phyloP scores from a whole-genome alignment of 2,329 filamentous ascomycete species.

The Stenocarpella maydis region DNA sequence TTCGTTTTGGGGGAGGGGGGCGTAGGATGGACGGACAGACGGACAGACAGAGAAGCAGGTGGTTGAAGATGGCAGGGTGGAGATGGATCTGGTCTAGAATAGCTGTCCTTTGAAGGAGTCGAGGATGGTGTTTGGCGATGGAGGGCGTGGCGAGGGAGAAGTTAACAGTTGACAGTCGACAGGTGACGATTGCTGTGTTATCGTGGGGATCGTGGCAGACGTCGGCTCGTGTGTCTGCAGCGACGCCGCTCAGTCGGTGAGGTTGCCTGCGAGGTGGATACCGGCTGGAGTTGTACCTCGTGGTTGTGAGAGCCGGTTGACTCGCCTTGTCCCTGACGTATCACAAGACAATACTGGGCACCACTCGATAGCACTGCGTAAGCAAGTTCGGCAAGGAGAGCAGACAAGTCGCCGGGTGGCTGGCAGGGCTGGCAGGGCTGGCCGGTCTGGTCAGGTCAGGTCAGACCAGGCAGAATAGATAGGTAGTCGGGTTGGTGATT shows the following conservation, averaged over 20 bases:
- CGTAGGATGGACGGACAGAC: neutral
- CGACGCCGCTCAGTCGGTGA: conserved; percentile 27
- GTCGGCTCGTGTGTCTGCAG: conserved; percentile 25
- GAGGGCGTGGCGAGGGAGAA: neutral
- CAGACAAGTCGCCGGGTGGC: neutral
- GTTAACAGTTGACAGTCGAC: conserved; percentile 14
- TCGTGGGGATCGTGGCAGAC: conserved; percentile 18
- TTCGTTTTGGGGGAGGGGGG: conserved; percentile 16
- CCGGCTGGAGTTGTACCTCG: conserved; percentile 19
- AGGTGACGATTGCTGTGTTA: neutral
- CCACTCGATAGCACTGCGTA: neutral
- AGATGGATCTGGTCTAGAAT: conserved; percentile 10
- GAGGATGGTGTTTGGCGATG: neutral
- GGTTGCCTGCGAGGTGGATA: conserved; percentile 26
- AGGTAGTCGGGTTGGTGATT: neutral
- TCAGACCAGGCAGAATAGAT: neutral
- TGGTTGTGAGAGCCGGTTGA: conserved; percentile 10
- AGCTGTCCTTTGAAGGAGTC: conserved; percentile 19
- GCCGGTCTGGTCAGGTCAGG: neutral
- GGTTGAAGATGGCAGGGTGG: conserved; percentile 10
- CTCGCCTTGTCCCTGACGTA: conserved; percentile 16
- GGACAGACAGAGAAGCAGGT: no score
- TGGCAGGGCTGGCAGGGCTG: neutral
- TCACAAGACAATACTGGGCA: neutral
- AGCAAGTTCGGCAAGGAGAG: neutral